Conservation (phyloP, 495 filamentous ascomycete genomes). For the Penicillium ochrochloron region DNA sequence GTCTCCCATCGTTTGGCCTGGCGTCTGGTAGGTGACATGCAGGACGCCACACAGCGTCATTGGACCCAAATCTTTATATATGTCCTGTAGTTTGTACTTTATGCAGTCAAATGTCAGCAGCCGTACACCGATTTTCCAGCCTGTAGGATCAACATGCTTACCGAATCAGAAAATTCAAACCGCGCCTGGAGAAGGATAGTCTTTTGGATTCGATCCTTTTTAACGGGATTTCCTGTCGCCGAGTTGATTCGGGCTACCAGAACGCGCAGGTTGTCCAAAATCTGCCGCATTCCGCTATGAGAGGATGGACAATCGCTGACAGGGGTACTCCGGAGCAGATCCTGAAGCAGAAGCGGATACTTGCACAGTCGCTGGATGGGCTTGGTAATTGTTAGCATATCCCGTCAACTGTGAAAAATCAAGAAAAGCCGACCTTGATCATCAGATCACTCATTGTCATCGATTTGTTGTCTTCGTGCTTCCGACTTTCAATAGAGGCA, state of each 20-base stretch:
- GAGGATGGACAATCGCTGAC: slow-evolving; percentile 81
- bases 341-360: slow-evolving; percentile 86
- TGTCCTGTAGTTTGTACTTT: slow-evolving; percentile 44
- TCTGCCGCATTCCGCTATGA: slow-evolving; percentile 76
- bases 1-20: slow-evolving; percentile 66
- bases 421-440: slow-evolving; percentile 79
- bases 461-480: slow-evolving; percentile 68
- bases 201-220: slow-evolving; percentile 50
- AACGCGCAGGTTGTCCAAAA: slow-evolving; percentile 72
- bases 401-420: too few species aligned
- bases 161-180: slow-evolving; percentile 72
- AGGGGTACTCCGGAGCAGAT: slow-evolving; percentile 79
- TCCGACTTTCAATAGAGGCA: slow-evolving; percentile 67
- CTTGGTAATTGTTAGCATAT: slow-evolving; percentile 57
- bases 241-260: slow-evolving; percentile 76
- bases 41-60: slow-evolving; percentile 85
- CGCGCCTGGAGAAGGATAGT: slow-evolving; percentile 59
- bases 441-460: slow-evolving; percentile 83
- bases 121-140: not conserved
- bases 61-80: slow-evolving; percentile 79
- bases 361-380: slow-evolving; percentile 93
- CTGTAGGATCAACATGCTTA: slow-evolving; percentile 37
- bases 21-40: slow-evolving; percentile 79
- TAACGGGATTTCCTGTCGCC: slow-evolving; percentile 58
- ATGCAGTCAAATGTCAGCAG: slow-evolving; percentile 23